Base-by-base conservation (phyloP, 768 basidiomycete species). In the Antrodiella citrinella region DNA sequence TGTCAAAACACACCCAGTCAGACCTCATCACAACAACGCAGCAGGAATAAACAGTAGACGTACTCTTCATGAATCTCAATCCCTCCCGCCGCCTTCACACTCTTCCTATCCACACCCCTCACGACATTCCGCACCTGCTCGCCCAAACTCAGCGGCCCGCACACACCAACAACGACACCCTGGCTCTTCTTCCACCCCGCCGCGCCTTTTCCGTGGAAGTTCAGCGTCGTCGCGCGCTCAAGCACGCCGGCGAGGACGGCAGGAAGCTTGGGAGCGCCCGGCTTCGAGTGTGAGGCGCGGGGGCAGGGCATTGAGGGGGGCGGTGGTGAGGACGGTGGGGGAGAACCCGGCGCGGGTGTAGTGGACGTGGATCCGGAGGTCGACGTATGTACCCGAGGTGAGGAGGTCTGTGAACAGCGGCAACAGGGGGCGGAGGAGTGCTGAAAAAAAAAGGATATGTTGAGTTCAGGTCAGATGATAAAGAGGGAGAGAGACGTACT, bases 131-230 rank as follows among this genome's bases (percentile, higher is more conserved):
- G 51, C 35, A 65, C 65, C 25, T 70, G 65, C 18, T 75, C 70
- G 1, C 64, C 68, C 44, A 75, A 63, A 4, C 62, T 56, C 9
- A 59, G 55, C 0, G 73, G 74, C 0, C 73, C 73, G 54, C 74
- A 74, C 44, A 70, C 67, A 11, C 70, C 72, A 4, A 75, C 65
- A 23, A 75, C 54, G n/a, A 75, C 60, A 24, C 73, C 73, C 10
- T 22, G 9, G 44, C n/a, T 47, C 42, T 43, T 40, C 50, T 11
- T 44, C 47, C 48, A 46, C 26, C 15, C 25, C 30, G n/a, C 42
- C 25, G 51, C 54, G 26, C 39, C 35, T 41, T 49, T 48, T 18
- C 60, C 55, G 24, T 53, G 52, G 56, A 53, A 57, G 19, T 9
- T n/a, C 47, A 44, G 50, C 30, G 50, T 48, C 25, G 49, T 59